phyloP scores from a whole-genome alignment of 352 stramenopile genomes.

The Vaucheria bursata region DNA sequence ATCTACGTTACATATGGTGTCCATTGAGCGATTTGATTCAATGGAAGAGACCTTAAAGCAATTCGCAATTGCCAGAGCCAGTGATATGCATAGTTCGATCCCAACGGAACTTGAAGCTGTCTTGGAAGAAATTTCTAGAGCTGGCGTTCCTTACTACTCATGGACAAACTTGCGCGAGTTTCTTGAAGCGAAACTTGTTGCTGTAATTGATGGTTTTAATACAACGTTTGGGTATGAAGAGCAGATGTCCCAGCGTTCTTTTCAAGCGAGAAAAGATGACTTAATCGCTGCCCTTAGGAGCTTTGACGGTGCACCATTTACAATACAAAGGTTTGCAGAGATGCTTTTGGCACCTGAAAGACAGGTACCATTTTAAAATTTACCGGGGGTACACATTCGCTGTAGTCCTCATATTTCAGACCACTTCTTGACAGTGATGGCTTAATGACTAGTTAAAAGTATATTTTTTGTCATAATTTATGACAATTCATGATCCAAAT shows the following conservation, averaged over 20 bases:
- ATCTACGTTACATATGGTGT: too few relatives aligned
- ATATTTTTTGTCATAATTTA: too few relatives aligned
- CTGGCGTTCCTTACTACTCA: constrained; percentile 35
- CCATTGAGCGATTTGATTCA: too few relatives aligned
- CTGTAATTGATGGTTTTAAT: constrained; percentile 13
- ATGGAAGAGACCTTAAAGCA: too few relatives aligned
- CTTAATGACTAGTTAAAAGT: too few relatives aligned
- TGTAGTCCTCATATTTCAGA: too few relatives aligned
- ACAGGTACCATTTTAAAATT: background rate
- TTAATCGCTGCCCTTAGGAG: constrained; percentile 21
- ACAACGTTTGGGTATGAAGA: constrained; percentile 2
- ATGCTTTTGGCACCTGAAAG: constrained; percentile 20
- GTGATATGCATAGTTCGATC: background rate
- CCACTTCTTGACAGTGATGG: too few relatives aligned
- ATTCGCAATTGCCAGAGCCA: background rate
- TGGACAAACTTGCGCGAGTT: constrained; percentile 34
- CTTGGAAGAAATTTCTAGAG: constrained; percentile 25
- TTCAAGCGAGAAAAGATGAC: constrained; percentile 17
- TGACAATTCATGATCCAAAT: too few relatives aligned
- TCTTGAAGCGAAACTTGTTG: constrained; percentile 22
- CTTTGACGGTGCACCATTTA: constrained; percentile 39
- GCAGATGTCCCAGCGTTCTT: background rate
- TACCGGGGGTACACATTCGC: too few relatives aligned
- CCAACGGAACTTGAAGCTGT: constrained; percentile 34
- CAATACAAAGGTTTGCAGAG: constrained; percentile 32